Evolutionary conservation across 257 asterid species (phyloP).

Genomic region (Solanum microdontum): DNA sequence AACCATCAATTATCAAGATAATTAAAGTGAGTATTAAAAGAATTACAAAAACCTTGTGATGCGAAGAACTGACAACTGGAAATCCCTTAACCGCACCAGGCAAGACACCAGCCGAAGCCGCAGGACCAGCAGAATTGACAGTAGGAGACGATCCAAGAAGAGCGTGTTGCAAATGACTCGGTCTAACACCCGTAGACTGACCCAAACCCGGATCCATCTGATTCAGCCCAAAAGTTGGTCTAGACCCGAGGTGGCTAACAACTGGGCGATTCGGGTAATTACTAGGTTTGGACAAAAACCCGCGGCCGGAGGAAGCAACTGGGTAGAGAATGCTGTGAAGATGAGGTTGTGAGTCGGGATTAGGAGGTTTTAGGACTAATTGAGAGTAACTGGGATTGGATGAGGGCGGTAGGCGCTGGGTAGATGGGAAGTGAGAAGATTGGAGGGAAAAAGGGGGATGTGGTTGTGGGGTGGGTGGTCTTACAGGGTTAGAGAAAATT

Average conservation of each 20-base stretch:
- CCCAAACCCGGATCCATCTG: constrained; percentile 41
- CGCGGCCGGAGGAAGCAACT: constrained; percentile 55
- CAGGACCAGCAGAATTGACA: constrained; percentile 19
- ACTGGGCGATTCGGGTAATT: constrained; percentile 18
- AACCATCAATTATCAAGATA: neutral
- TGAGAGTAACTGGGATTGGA: constrained; percentile 54
- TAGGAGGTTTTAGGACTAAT: constrained; percentile 21
- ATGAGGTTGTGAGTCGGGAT: constrained; percentile 13
- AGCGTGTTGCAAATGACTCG: constrained; percentile 34
- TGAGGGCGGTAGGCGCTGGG: constrained; percentile 32
- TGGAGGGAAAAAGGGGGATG: constrained; percentile 20
- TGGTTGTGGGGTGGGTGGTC: constrained; percentile 23
- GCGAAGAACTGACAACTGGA: constrained; percentile 32
- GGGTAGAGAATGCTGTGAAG: constrained; percentile 46
- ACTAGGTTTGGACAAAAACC: constrained; percentile 32
- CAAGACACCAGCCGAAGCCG: neutral
- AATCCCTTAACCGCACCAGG: constrained; percentile 20
- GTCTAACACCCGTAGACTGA: constrained; percentile 25
- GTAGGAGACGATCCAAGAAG: constrained; percentile 26
- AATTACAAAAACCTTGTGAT: constrained; percentile 28
- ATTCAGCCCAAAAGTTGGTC: constrained; percentile 40
- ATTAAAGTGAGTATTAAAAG: neutral
- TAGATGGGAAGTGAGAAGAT: constrained; percentile 23
- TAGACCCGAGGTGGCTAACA: constrained; percentile 11
- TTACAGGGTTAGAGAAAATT: neutral